These are phyloP conservation scores for Symbiodinium pilosum DNA, from an alignment of 73 alveolate genomes.

Conservation along the genomic window DNA sequence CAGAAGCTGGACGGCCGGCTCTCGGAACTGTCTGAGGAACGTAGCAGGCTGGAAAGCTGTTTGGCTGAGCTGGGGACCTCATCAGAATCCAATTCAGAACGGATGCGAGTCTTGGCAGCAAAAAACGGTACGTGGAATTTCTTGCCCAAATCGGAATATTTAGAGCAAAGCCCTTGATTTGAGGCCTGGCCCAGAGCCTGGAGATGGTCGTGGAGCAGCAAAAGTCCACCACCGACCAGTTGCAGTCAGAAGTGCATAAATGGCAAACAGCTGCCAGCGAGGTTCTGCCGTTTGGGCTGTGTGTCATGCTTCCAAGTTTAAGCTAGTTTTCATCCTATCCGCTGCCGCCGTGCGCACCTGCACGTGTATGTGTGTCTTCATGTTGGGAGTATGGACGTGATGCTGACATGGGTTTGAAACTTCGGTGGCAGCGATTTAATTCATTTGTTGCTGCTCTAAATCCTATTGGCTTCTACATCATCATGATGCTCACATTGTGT, in stretches of 20 bases:
- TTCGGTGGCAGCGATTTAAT: no score
- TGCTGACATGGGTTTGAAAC: no score
- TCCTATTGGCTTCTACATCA: no score
- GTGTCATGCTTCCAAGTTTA: not conserved
- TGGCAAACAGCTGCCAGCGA: conserved; percentile 76
- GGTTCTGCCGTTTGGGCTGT: not conserved
- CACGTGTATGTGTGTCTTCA: not conserved
- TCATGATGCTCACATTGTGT: no score
- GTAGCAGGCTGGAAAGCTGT: conserved; percentile 19
- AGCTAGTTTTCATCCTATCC: not conserved
- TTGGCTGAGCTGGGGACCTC: conserved; percentile 5
- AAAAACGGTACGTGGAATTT: not conserved
- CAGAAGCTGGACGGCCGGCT: conserved; percentile 44
- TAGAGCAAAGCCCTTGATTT: no score
- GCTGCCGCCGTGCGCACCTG: not conserved
- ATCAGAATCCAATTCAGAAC: not conserved
- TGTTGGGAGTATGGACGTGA: no score
- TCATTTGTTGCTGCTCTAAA: no score
- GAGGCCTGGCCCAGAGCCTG: conserved; percentile 57
- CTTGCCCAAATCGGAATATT: not conserved
- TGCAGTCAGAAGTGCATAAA: conserved; percentile 69
- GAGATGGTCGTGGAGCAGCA: conserved; percentile 72
- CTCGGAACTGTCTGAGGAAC: conserved; percentile 15
- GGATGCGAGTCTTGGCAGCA: conserved; percentile 21
- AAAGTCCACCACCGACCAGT: conserved; percentile 57